Base-by-base conservation (phyloP, 2,329 filamentous ascomycete genomes). In the Aspergillus floridensis region DNA sequence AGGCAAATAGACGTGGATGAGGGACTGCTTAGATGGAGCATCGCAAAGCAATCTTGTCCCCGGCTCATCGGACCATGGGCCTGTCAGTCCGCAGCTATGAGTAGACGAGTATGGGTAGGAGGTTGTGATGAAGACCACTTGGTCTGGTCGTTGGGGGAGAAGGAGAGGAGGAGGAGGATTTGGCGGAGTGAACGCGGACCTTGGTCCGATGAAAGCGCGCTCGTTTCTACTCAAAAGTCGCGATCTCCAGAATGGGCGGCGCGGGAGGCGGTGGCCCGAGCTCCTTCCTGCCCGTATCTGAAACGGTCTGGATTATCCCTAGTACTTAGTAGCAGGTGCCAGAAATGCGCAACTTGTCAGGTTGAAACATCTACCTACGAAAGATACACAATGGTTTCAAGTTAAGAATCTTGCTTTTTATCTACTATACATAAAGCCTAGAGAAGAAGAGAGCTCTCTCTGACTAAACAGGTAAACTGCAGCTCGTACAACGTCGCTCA, bases 211-310 rank as follows among this genome's bases (percentile, higher is more conserved):
- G 54, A 64, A 61, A 61, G 63, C 66, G 66, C 70, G 68, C 66
- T 63, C 64, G 65, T 65, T 52, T 57, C 60, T 49, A 47, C 57
- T 62, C 69, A 71, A 12, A 12, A 74, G 72, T 75, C 73, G 73
- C 73, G 73, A 75, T 74, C 72, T 72, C 68, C 71, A 68, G 66
- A 64, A 67, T 67, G 50, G 62, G 63, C 64, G 63, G 58, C 62
- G 63, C 60, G 62, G 60, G 47, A 61, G 56, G 50, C 48, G 53
- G 50, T 71, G 73, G 72, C 68, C 73, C 72, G 72, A 75, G 73
- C 74, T 75, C 68, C 65, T 58, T 29, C 57, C 56, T 59, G 51
- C 26, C 55, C 48, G 54, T 56, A 44, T 44, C 56, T 59, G 47
- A 26, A 53, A 21, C 26, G 59, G 52, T 56, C 60, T 58, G 58